Base-by-base conservation (phyloP, 179 eudicot species). In the Silene coronaria region DNA sequence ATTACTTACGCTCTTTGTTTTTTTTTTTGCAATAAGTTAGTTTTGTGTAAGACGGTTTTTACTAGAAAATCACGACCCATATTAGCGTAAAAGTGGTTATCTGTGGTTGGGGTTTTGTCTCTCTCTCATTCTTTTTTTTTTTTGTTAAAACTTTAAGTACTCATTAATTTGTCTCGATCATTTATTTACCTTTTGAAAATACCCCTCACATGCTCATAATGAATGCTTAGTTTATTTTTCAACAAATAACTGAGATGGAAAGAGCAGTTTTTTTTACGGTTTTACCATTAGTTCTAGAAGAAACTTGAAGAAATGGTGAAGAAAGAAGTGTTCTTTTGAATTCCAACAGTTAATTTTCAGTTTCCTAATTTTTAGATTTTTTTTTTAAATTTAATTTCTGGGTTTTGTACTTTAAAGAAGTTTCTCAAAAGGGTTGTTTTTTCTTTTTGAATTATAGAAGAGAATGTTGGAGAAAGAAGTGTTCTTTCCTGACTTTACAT, bases 261-360 rank as follows among this genome's bases (percentile, higher is more conserved):
- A 11, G 51, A 12, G 51, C 12, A 55, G 3, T 10, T 13, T 55
- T 55, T n/a, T 71, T 30, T 17, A n/a, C n/a, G 10, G 46, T 17
- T 53, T 53, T 3, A 13, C 26, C n/a, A 11, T 45, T 45, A 10
- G 14, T 69, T 42, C 21, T 69, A 42, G 58, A 23, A 69, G 72
- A 68, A 42, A 38, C 21, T 69, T 22, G 58, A 23, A 69, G 72
- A 68, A 42, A 38, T 38, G 72, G 28, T 68, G 55, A 10, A 66
- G 34, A 51, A 23, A 46, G 23, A 46, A 46, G 59, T 70, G 61
- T 46, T 70, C 21, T 70, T 48, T 26, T 68, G 30, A 48, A 28
- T 69, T 69, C 13, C 58, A 36, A n/a, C 16, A 34, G 45, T 68
- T 48, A 38, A 19, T 68, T 42, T 12, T 9, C 9, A 27, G 24